Conservation (phyloP, 139 green algal species). For the Tetratostichococcus sp. region DNA sequence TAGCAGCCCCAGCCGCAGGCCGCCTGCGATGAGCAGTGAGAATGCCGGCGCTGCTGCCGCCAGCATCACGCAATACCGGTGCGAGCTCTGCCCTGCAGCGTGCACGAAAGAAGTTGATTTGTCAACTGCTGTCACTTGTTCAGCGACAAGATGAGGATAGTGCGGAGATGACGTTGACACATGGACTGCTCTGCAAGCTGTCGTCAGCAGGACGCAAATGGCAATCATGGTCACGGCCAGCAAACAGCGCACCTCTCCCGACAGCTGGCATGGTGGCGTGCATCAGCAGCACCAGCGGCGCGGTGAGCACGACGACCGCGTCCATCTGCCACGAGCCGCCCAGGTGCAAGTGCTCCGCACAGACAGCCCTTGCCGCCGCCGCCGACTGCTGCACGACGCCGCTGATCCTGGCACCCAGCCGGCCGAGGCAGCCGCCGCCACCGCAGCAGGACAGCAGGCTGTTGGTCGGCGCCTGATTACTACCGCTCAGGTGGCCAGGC, state of each 20-base stretch:
- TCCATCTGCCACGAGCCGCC: not conserved
- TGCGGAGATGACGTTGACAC: too few species aligned
- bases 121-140: too few species aligned
- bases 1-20: not conserved
- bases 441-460: not conserved
- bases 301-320: conserved; percentile 2
- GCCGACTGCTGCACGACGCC: too few species aligned
- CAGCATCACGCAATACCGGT: conserved; percentile 4
- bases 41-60: conserved; percentile 18
- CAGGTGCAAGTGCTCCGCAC: conserved; percentile 15
- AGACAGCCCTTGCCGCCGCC: not conserved
- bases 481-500: too few species aligned
- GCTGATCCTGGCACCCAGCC: not conserved
- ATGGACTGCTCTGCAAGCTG: not conserved
- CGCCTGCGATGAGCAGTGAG: conserved; percentile 10
- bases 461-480: too few species aligned
- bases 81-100: conserved; percentile 14
- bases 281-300: conserved; percentile 28
- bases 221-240: too few species aligned
- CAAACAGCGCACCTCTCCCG: conserved; percentile 10
- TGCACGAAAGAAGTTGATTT: too few species aligned
- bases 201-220: too few species aligned
- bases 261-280: conserved; percentile 41
- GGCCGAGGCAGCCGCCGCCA: too few species aligned
- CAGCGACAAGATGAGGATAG: too few species aligned